These are phyloP conservation scores for Syzygium grande DNA, from an alignment of 345 rosid species.

Conservation along the genomic window DNA sequence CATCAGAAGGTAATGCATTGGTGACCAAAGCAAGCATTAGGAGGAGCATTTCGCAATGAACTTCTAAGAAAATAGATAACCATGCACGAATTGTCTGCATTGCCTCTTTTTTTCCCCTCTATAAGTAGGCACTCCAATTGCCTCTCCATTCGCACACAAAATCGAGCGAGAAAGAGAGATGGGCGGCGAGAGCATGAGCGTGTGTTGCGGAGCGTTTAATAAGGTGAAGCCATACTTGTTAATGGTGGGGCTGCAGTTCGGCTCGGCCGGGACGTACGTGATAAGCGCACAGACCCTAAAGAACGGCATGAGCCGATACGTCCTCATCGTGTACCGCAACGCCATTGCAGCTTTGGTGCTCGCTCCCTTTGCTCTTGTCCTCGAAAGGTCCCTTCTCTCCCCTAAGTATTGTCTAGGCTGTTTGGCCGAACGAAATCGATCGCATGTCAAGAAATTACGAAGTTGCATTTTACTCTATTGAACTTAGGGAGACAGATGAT, in stretches of 20 bases:
- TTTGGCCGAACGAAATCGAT: background rate
- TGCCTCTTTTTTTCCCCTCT: background rate
- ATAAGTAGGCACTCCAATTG: background rate
- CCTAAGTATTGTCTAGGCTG: background rate
- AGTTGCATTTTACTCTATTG: background rate
- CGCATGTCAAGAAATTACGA: background rate
- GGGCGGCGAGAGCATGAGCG: background rate
- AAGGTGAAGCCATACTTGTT: conserved; percentile 52
- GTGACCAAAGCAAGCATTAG: background rate
- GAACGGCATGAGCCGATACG: conserved; percentile 71
- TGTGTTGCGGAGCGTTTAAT: background rate
- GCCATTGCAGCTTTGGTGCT: conserved; percentile 61
- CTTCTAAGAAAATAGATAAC: background rate
- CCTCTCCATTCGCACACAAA: background rate
- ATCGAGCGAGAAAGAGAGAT: background rate
- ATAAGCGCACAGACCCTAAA: conserved; percentile 53
- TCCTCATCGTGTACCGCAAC: conserved; percentile 66
- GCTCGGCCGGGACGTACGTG: conserved; percentile 57
- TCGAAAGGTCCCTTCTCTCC: conserved; percentile 44
- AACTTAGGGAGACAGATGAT: background rate
- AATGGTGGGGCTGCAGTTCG: conserved; percentile 66
- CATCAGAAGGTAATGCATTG: background rate
- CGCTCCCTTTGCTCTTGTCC: conserved; percentile 65
- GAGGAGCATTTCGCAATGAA: background rate
- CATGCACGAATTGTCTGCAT: background rate